Conservation (phyloP, 2,329 filamentous ascomycete species). For the Pseudogymnoascus verrucosus region DNA sequence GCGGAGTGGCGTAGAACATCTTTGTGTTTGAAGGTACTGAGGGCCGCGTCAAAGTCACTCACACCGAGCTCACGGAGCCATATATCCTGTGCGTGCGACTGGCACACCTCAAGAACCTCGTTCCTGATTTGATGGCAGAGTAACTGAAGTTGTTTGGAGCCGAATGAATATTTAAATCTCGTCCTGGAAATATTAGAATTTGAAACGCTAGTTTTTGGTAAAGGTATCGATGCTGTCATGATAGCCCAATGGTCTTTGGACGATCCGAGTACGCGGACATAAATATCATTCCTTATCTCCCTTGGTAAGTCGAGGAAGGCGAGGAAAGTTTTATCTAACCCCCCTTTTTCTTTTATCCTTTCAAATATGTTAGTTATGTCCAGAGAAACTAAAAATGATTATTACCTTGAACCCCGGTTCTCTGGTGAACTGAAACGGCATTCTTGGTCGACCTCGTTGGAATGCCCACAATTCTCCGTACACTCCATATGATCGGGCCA, state of each 20-base stretch:
- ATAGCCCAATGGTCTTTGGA: not conserved
- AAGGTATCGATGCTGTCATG: not conserved
- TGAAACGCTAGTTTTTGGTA: not conserved
- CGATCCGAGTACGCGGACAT: not conserved
- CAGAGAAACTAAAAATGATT: not conserved
- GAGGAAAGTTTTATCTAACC: not conserved
- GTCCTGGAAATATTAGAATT: not conserved
- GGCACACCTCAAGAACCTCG: not conserved
- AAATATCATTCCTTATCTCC: not conserved
- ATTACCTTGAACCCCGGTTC: not conserved
- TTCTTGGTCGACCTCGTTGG: not conserved
- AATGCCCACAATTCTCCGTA: not conserved
- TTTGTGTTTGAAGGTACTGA: not conserved
- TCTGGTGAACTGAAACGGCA: not conserved
- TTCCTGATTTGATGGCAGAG: not conserved
- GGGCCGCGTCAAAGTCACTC: not conserved
- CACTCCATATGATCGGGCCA: not conserved
- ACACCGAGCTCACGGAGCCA: not conserved
- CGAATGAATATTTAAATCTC: not conserved
- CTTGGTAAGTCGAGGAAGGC: not conserved
- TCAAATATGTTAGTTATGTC: not conserved
- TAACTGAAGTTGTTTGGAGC: not conserved
- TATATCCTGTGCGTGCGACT: not conserved
- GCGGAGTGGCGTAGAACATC: not conserved
- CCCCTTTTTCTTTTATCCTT: not conserved